These are phyloP conservation scores for Botrytis byssoidea DNA, from an alignment of 2,329 filamentous ascomycete genomes.

Conservation along the genomic window DNA sequence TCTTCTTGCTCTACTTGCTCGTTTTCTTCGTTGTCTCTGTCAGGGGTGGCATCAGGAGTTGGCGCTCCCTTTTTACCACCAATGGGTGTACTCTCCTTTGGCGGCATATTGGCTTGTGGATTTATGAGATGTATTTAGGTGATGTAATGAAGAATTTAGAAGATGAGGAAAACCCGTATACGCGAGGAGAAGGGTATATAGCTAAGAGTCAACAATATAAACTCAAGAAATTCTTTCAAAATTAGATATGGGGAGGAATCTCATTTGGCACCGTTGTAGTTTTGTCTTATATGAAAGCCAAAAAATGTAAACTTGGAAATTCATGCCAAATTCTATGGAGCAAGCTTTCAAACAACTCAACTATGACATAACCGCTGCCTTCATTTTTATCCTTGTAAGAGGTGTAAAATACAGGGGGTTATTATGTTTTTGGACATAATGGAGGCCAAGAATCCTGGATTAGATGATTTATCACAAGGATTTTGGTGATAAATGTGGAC, in stretches of 20 bases:
- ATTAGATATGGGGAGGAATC: background rate
- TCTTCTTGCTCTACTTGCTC: constrained; percentile 15
- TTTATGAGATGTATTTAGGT: background rate
- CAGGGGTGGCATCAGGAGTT: constrained; percentile 11
- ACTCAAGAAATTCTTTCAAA: background rate
- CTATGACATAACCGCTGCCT: constrained; percentile 21
- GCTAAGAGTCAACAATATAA: background rate
- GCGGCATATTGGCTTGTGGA: constrained; percentile 8
- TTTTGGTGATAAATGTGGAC: background rate
- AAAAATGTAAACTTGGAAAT: constrained; percentile 18
- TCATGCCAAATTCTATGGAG: constrained; percentile 16
- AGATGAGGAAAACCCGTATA: background rate
- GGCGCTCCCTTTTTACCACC: constrained; percentile 15
- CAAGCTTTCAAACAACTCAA: constrained; percentile 7
- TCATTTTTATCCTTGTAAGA: constrained; percentile 3
- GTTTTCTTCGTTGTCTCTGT: constrained; percentile 2
- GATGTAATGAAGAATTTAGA: background rate
- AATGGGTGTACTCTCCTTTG: constrained; percentile 16
- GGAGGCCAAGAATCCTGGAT: constrained; percentile 1
- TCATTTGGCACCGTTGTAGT: background rate
- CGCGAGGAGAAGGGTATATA: background rate
- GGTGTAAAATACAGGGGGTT: constrained; percentile 6
- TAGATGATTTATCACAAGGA: background rate
- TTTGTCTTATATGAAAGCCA: constrained; percentile 16
- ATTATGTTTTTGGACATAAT: background rate